These are phyloP conservation scores for Colletotrichum scovillei DNA, from an alignment of 2,329 filamentous ascomycete genomes.

Conservation along the genomic window DNA sequence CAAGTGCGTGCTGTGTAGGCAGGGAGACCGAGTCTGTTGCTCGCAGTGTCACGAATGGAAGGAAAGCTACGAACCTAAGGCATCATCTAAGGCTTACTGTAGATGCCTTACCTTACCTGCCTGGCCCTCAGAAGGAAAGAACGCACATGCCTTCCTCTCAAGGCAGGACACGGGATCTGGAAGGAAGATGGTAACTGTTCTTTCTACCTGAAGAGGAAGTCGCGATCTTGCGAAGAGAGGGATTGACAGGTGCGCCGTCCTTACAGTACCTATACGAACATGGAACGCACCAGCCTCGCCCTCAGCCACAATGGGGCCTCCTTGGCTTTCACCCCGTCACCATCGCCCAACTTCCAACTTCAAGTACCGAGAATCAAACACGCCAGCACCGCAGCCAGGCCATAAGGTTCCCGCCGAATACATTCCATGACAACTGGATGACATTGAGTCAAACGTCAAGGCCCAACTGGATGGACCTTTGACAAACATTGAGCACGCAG, in stretches of 20 bases:
- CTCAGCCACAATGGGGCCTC: not conserved
- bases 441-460: not conserved
- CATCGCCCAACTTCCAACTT: not conserved
- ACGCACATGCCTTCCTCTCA: not conserved
- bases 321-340: no score
- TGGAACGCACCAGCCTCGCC: not conserved
- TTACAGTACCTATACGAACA: no score
- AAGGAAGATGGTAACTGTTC: not conserved
- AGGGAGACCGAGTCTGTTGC: not conserved
- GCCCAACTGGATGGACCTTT: not conserved
- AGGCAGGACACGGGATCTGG: no score
- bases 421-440: not conserved
- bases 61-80: not conserved
- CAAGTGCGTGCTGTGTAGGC: not conserved
- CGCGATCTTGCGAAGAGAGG: not conserved
- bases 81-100: no score
- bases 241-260: no score
- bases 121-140: not conserved
- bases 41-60: no score
- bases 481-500: not conserved
- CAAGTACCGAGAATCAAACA: not conserved
- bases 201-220: not conserved
- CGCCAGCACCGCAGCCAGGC: not conserved
- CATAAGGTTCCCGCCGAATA: not conserved
- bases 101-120: no score